Percentiles rank a stretch among this genome's conserved stretches.
phyloP scores from a whole-genome alignment of 1,139 yeast genomes.

The Nadsonia starkeyi-henricii region DNA sequence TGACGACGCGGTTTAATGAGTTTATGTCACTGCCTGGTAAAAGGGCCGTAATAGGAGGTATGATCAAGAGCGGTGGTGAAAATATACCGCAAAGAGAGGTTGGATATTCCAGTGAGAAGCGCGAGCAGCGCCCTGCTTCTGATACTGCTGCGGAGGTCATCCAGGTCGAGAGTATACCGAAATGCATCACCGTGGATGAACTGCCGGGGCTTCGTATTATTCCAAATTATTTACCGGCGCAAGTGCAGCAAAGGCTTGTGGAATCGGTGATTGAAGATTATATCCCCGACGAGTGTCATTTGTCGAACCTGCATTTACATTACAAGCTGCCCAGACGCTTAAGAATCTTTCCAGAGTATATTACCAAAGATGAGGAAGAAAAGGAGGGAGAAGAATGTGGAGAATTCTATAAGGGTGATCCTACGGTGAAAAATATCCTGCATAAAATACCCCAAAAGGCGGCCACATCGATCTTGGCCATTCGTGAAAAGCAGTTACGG shows the following conservation, averaged over 20 bases:
- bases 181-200: slow-evolving; percentile 12
- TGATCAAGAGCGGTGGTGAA: neutral
- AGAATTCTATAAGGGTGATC: neutral
- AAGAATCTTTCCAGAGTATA: slow-evolving; percentile 8
- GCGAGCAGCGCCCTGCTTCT: too few species aligned
- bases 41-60: too few species aligned
- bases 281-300: slow-evolving; percentile 22
- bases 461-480: slow-evolving; percentile 9
- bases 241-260: slow-evolving; percentile 20
- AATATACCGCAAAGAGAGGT: neutral
- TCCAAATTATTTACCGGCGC: slow-evolving; percentile 15
- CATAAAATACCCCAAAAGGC: slow-evolving; percentile 10
- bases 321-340: slow-evolving; percentile 17
- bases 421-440: slow-evolving; percentile 3
- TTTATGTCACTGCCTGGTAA: neutral
- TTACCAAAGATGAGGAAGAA: slow-evolving; percentile 3
- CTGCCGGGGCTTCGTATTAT: slow-evolving; percentile 26
- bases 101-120: neutral
- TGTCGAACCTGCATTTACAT: slow-evolving; percentile 25
- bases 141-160: too few species aligned
- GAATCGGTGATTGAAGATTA: slow-evolving; percentile 20
- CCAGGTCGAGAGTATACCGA: neutral
- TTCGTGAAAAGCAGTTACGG: slow-evolving; percentile 21
- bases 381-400: neutral
- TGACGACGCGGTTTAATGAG: neutral